Evolutionary conservation across 768 basidiomycete genomes (phyloP), one percentile per base, ranked within the genome.

Genomic region (Trametes villosa): DNA sequence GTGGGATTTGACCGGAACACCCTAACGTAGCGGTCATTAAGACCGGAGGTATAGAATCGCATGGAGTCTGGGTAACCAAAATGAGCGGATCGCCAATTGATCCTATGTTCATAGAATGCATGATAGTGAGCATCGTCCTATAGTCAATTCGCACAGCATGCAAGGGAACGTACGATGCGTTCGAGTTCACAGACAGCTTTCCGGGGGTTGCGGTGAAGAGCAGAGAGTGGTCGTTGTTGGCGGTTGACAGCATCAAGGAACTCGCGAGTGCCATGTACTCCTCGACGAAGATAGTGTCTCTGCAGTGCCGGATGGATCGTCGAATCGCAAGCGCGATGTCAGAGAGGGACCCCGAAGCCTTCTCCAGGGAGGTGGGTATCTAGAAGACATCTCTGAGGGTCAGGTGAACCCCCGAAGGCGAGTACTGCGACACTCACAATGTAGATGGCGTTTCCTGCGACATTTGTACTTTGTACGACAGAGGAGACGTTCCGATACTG

Each of bases 401-500:
- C 3, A 48, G 38, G 27, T 17, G 1, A 22, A 8, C 9, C 13
- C 24, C 30, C 18, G 13, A 4, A n/a, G 13, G 5, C 30, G 9
- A 11, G 26, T 15, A 17, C 8, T 15, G 34, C 22, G n/a, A 18
- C 22, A 50, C 62, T 3, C 29, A 66, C 65, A 9, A 66, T 55
- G 24, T 54, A 61, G 8, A 66, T 57, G 4, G 65, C 59, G 24
- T 66, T 66, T 15, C 65, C 65, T 0, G 55, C 62, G 7, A 64
- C 56, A 15, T 46, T 31, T 3, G 49, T 22, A 38, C 55, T 53
- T 2, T 52, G 17, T 15, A 67, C 48, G 0, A 42, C 65, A 3
- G 61, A 60, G 22, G 66, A 62, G 31, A 51, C 41, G 41, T 53
- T 13, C 20, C 64, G 53, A 57, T 64, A 67, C 66, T 54, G 42